phyloP scores from a whole-genome alignment of 106 monocot species.

The Hemerocallis citrina region DNA sequence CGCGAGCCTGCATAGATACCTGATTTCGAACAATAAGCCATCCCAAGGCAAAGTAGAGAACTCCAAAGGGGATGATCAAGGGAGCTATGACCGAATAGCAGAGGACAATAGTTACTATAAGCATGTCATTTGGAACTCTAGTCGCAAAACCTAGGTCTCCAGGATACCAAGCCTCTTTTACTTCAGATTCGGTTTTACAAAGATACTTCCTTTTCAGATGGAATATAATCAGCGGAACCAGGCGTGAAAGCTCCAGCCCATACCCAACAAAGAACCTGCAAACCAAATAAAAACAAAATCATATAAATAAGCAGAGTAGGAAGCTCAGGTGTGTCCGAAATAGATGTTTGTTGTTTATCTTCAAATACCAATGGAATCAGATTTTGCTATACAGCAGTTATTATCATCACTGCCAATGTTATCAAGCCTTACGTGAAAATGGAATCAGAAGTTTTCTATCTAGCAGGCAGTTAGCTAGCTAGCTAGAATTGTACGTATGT shows the following conservation, averaged over 20 bases:
- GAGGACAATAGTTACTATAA: constrained; percentile 74
- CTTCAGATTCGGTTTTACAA: constrained; percentile 89
- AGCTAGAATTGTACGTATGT: background rate
- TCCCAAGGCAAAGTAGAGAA: constrained; percentile 76
- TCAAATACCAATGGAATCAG: background rate
- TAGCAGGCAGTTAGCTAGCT: too few relatives aligned
- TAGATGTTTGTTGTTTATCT: background rate
- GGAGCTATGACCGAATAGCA: constrained; percentile 98
- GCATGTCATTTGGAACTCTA: constrained; percentile 91
- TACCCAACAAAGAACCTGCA: constrained; percentile 90
- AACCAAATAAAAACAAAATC: background rate
- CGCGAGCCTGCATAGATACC: too few relatives aligned
- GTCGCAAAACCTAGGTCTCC: constrained; percentile 69
- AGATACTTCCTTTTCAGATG: constrained; percentile 80
- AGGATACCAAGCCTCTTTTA: constrained; percentile 90
- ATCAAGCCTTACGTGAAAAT: too few relatives aligned
- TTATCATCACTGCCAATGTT: too few relatives aligned
- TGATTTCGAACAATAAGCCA: constrained; percentile 82
- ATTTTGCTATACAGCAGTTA: too few relatives aligned
- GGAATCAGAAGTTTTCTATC: too few relatives aligned
- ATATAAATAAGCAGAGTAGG: too few relatives aligned
- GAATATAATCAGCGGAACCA: constrained; percentile 78
- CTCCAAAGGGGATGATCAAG: constrained; percentile 85
- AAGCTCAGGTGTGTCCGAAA: background rate
- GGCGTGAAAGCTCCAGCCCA: constrained; percentile 89